Base-by-base conservation (phyloP, 768 basidiomycete species). In the Lepiota subincarnata region DNA sequence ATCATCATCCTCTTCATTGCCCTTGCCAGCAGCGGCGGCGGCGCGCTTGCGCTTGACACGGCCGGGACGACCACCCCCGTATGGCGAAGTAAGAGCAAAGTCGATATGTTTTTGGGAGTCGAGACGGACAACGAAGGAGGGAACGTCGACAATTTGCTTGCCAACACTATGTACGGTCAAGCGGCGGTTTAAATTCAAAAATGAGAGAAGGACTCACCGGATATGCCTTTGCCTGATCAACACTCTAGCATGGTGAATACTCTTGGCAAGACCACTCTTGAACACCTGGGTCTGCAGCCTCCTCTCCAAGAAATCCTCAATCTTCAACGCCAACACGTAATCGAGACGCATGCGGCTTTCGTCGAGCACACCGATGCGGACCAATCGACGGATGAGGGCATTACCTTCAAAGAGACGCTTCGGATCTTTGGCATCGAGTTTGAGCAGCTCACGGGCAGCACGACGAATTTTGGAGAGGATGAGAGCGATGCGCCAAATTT, bases 91-190 rank as follows among this genome's bases (percentile, higher is more conserved):
- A 62, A 95, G 86, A 41, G 96, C 89, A 69, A 98, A 99, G 83
- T 99, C 97, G 70, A 99, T 96, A 83, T 99, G 97, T 69, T 98
- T 98, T 82, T 98, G 95, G 57, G 93, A 96, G 80, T 98, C 97
- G 63, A 98, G 89, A 74, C 97, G 93, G 63, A 99, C 96, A 68
- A 98, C 90, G 72, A 98, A 98, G 2, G 95, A 98, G 16, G 96
- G 96, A 52, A 98, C 90, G 75, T 97, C 94, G 77, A 99, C 97
- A 59, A 98, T 92, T 74, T 99, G 97, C 76, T 94, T 96, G 70
- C 97, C 97, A 68, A 98, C 97, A 52, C 92, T 92, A 14, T 39
- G 45, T 22, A 20, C 39, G 14, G 40, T 6, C 47, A 39, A 53
- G 26, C 55, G 11, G 48, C 16, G 28, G 40, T 6, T 40, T 31